phyloP scores from a whole-genome alignment of 768 basidiomycete genomes.

The Vishniacozyma victoriae region DNA sequence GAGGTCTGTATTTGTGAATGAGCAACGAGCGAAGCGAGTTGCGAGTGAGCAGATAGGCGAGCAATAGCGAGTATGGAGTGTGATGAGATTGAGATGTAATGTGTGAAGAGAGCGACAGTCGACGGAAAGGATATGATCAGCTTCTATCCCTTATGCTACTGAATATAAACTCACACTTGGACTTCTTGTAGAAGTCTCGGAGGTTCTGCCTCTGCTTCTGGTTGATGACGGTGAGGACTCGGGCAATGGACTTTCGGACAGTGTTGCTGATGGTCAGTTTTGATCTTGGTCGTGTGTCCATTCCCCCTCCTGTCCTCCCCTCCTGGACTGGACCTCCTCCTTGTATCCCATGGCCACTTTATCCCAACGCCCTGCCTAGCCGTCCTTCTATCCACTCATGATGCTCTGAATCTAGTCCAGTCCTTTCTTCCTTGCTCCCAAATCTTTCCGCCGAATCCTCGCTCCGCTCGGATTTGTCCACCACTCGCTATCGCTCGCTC shows the following conservation, averaged over 20 bases:
- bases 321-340: background rate
- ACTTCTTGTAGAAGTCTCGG: conserved; percentile 97
- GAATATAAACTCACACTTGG: conserved; percentile 36
- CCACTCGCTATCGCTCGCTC: background rate
- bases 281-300: background rate
- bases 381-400: too few species aligned
- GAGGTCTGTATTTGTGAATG: conserved; percentile 52
- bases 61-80: background rate
- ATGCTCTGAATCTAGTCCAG: too few species aligned
- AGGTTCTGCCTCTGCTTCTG: conserved; percentile 95
- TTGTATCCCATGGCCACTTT: too few species aligned
- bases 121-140: background rate
- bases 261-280: conserved; percentile 58
- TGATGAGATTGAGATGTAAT: background rate
- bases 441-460: background rate
- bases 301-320: background rate
- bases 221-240: conserved; percentile 97
- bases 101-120: background rate
- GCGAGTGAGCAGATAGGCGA: background rate
- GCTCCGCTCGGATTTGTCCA: background rate
- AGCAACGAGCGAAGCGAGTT: background rate
- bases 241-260: conserved; percentile 97
- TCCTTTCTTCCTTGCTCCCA: background rate
- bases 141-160: background rate
- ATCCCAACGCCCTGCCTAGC: too few species aligned